Percentiles rank a stretch among this genome's conserved stretches.
phyloP scores from a whole-genome alignment of 225 moss, liverwort and hornwort genomes.

The Pleurozium schreberi region DNA sequence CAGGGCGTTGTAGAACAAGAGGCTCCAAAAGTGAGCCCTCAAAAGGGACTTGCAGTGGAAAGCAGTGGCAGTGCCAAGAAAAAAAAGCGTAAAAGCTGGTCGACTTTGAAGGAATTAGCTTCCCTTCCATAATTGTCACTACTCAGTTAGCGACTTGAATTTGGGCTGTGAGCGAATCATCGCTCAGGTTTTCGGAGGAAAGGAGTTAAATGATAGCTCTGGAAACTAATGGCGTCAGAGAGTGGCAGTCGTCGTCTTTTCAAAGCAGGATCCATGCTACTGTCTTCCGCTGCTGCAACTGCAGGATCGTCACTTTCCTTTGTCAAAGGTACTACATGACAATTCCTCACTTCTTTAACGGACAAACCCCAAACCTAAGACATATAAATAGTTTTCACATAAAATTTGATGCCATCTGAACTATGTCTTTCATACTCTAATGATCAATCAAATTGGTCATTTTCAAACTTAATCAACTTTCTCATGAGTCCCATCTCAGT shows the following conservation, averaged over 20 bases:
- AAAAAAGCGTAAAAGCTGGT: conserved; percentile 69
- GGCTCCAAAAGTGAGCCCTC: background rate
- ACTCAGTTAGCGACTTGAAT: background rate
- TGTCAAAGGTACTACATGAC: conserved; percentile 40
- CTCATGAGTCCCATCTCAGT: background rate
- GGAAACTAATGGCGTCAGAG: conserved; percentile 5
- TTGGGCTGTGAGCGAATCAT: background rate
- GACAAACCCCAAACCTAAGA: background rate
- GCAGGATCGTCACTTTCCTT: conserved; percentile 56
- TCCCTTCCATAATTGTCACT: background rate
- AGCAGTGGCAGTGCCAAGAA: conserved; percentile 23
- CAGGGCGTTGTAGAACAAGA: background rate
- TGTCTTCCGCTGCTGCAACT: conserved; percentile 41
- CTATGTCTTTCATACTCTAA: background rate
- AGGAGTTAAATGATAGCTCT: background rate
- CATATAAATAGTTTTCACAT: background rate
- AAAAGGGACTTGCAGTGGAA: background rate
- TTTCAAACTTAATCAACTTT: background rate
- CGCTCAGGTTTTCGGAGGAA: background rate
- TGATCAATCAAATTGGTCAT: background rate
- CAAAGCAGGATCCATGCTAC: conserved; percentile 35
- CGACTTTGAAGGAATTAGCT: conserved; percentile 43
- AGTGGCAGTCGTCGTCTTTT: conserved; percentile 35
- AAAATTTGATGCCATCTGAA: background rate
- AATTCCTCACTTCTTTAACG: background rate